Base-by-base conservation (phyloP, 148 eudicot genomes). In the Rhododendron molle region DNA sequence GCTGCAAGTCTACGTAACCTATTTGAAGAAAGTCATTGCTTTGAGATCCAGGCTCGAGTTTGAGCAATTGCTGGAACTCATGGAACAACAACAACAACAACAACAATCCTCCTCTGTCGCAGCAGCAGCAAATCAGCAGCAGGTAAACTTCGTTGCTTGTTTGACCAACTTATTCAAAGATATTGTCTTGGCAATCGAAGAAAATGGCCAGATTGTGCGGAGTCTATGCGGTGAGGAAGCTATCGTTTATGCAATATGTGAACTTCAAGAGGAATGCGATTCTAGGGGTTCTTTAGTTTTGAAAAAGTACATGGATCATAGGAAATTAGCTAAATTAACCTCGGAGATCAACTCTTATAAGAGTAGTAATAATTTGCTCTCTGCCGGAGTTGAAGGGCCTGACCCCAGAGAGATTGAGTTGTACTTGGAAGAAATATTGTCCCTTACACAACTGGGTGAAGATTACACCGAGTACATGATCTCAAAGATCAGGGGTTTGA, bases 221-320 rank as follows among this genome's bases (percentile, higher is more conserved):
- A 88, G 91, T 85, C 89, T 96, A 82, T 96, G 97, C 84, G 98
- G 99, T 36, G 99, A 96, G 86, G 98, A 96, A 84, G 98, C 94
- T 77, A 92, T 96, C 67, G 98, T 95, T 50, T 96, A 95, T 44
- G 99, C 97, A 34, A 95, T 96, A 2, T 94, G 96, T 58, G 99
- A 95, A 92, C 92, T 96, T 12, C 99, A 96, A 82, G 99, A 96
- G 81, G 98, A 94, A 86, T 96, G 99, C 81, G 98, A 96, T 92
- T 93, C 97, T 9, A 89, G 96, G 83, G 99, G 98, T 74, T 91
- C 94, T 13, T 81, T 88, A 67, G 94, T 94, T 83, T 84, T 96
- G 85, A 95, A 95, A 78, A 96, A 95, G 87, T 96, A 93, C 82
- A 96, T 94, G 98, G 97, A 95, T 76, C 92, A 91, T 83, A 90